phyloP scores from a whole-genome alignment of 257 asterid species.

The Thymus quinquecostatus region DNA sequence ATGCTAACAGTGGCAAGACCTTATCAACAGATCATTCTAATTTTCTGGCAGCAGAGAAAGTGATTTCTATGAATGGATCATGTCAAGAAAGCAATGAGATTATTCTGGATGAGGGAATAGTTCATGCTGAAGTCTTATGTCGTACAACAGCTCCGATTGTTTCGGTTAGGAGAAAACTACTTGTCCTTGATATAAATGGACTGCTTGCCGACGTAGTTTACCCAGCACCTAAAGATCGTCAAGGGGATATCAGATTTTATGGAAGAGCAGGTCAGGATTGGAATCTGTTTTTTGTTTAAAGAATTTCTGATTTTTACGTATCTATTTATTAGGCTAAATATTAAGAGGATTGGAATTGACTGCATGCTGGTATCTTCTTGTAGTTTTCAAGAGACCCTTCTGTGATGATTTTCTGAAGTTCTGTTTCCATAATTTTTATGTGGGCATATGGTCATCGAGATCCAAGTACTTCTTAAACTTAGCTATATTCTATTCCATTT shows the following conservation, averaged over 20 bases:
- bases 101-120: too few relatives aligned
- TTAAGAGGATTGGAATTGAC: constrained; percentile 19
- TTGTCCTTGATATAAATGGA: constrained; percentile 91
- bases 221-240: constrained; percentile 49
- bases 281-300: constrained; percentile 10
- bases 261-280: constrained; percentile 68
- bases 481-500: constrained; percentile 22
- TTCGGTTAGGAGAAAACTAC: constrained; percentile 64
- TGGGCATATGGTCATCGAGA: constrained; percentile 96
- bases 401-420: constrained; percentile 75
- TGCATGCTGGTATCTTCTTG: constrained; percentile 33
- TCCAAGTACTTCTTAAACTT: constrained; percentile 52
- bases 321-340: constrained; percentile 11
- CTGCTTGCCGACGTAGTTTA: constrained; percentile 71
- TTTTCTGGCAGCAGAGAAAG: too few relatives aligned
- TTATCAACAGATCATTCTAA: too few relatives aligned
- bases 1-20: background rate
- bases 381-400: constrained; percentile 84
- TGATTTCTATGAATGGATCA: constrained; percentile 23
- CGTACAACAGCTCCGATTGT: constrained; percentile 14
- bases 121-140: constrained; percentile 19
- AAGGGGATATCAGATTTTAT: constrained; percentile 38
- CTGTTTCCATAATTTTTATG: constrained; percentile 84
- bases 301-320: constrained; percentile 12
- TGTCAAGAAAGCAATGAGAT: too few relatives aligned